Evolutionary conservation across 2,329 filamentous ascomycete genomes (phyloP).

Genomic region (Epichloe aotearoae): DNA sequence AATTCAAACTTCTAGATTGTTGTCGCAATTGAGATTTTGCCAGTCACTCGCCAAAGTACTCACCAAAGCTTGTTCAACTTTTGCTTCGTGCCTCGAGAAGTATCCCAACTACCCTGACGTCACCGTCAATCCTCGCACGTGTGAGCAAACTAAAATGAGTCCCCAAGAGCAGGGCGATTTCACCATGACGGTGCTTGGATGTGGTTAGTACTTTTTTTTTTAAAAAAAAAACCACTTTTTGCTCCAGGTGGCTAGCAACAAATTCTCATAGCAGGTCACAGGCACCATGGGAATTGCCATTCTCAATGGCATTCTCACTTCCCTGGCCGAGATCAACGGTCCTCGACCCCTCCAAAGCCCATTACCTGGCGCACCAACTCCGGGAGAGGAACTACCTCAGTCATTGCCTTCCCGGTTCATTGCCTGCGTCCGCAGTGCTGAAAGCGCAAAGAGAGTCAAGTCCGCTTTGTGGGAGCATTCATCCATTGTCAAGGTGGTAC

Average conservation of each 20-base stretch:
- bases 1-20: neutral
- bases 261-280: conserved; percentile 18
- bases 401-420: conserved; percentile 63
- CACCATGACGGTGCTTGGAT: conserved; percentile 70
- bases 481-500: conserved; percentile 49
- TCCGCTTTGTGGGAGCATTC: conserved; percentile 51
- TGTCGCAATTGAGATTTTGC: neutral
- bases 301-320: conserved; percentile 63
- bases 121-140: neutral
- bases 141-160: conserved; percentile 3
- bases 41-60: neutral
- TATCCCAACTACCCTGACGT: neutral
- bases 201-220: conserved; percentile 41
- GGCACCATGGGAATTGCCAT: conserved; percentile 81
- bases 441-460: conserved; percentile 56
- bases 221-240: too few species aligned
- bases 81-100: neutral
- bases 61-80: neutral
- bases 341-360: conserved; percentile 31
- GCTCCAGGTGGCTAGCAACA: neutral
- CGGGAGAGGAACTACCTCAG: conserved; percentile 34
- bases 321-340: conserved; percentile 42
- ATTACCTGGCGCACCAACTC: conserved; percentile 29
- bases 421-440: conserved; percentile 61
- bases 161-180: conserved; percentile 33